A percentile compares a stretch with the other conserved stretches of the same genome.
Evolutionary conservation across 2,329 filamentous ascomycete genomes (phyloP).

Genomic region (Paecilomyces sp.): DNA sequence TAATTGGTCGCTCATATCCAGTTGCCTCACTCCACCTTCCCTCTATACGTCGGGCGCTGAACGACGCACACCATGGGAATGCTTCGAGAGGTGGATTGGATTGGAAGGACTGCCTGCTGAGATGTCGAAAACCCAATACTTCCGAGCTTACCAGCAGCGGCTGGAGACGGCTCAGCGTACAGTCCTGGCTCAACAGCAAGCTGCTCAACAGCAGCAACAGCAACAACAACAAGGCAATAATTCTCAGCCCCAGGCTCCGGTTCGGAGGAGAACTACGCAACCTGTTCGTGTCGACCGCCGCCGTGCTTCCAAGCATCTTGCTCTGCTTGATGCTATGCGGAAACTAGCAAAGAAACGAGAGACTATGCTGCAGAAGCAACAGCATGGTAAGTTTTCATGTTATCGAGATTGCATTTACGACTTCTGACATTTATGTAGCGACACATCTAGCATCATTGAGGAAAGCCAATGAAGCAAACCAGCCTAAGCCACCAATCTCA

Average conservation of each 20-base stretch:
- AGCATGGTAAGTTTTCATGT: conserved; percentile 51
- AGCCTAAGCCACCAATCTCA: conserved; percentile 54
- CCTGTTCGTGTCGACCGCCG: conserved; percentile 81
- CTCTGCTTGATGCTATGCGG: conserved; percentile 87
- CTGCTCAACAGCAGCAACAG: conserved; percentile 39
- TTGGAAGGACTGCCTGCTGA: conserved; percentile 85
- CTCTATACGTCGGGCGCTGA: conserved; percentile 79
- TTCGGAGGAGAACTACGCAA: conserved; percentile 62
- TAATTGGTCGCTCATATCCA: conserved; percentile 94
- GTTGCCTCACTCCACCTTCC: conserved; percentile 66
- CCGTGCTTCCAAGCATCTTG: conserved; percentile 77
- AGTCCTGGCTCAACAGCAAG: conserved; percentile 51
- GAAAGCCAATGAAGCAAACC: conserved; percentile 65
- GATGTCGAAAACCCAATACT: conserved; percentile 93
- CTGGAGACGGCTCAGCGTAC: conserved; percentile 57
- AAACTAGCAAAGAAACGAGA: conserved; percentile 94
- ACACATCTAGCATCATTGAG: conserved; percentile 70
- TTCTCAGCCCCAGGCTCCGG: conserved; percentile 46
- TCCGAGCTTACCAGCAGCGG: conserved; percentile 64
- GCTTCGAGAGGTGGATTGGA: conserved; percentile 93
- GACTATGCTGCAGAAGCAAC: conserved; percentile 75
- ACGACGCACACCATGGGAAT: conserved; percentile 93
- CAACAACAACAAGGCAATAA: conserved; percentile 45
- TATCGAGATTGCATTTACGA: neutral
- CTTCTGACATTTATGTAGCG: conserved; percentile 30